These are phyloP conservation scores for Tubosaeta sp. DNA, from an alignment of 768 basidiomycete species.

Conservation along the genomic window DNA sequence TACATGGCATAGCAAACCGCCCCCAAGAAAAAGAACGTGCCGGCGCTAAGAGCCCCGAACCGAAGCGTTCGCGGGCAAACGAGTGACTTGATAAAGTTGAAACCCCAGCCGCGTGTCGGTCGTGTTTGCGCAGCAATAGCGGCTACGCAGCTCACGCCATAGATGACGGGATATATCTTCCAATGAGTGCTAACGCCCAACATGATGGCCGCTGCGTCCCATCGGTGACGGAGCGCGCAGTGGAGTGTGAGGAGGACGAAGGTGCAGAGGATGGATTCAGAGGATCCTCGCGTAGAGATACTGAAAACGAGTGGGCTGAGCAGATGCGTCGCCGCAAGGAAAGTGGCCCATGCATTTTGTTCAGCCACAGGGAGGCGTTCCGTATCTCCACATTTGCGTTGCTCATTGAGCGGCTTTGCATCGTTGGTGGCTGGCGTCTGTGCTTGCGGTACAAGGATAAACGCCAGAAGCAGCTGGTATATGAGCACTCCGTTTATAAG, in stretches of 20 bases:
- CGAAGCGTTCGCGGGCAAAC: slow-evolving; percentile 50
- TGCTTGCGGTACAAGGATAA: slow-evolving; percentile 37
- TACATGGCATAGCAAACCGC: slow-evolving; percentile 70
- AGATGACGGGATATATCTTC: slow-evolving; percentile 97
- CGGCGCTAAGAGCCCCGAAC: slow-evolving; percentile 67
- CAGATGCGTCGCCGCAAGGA: slow-evolving; percentile 72
- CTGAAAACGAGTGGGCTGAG: slow-evolving; percentile 93
- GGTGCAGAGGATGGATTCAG: slow-evolving; percentile 81
- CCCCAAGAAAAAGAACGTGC: slow-evolving; percentile 63
- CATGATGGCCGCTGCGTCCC: slow-evolving; percentile 64
- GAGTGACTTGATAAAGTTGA: slow-evolving; percentile 34
- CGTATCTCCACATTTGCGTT: neutral
- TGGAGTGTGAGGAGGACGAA: slow-evolving; percentile 72
- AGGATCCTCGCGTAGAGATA: slow-evolving; percentile 95
- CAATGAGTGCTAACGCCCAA: slow-evolving; percentile 87
- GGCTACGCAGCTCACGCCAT: slow-evolving; percentile 69
- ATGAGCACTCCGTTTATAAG: slow-evolving; percentile 75
- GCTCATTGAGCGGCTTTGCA: slow-evolving; percentile 3
- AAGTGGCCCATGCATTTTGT: slow-evolving; percentile 37
- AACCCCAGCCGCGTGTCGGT: slow-evolving; percentile 14
- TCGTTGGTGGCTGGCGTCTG: neutral
- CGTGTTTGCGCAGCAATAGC: slow-evolving; percentile 24
- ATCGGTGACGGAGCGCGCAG: slow-evolving; percentile 51
- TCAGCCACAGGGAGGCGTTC: neutral
- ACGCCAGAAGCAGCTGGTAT: slow-evolving; percentile 52